Base-by-base conservation (phyloP, 495 filamentous ascomycete genomes). In the Trichoderma gamsii region DNA sequence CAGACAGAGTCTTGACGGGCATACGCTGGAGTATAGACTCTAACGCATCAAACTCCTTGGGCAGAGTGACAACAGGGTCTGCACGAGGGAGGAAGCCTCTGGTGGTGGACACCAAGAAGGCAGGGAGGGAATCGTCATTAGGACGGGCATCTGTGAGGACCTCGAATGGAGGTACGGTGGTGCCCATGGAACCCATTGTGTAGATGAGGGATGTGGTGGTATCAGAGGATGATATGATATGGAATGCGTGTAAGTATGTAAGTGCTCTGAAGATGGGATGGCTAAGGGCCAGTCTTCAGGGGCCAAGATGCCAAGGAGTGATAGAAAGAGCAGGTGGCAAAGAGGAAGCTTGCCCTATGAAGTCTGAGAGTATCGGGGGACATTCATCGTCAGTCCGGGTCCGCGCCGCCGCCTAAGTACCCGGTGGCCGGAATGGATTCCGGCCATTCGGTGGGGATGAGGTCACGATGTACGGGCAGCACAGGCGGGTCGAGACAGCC, bases 31-130 rank as follows among this genome's bases (percentile, higher is more conserved):
- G 84, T 49, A 97, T 78, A 25, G 85, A 86, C 71, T 89, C 83
- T 43, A 96, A 80, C 16, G 83, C 75, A 51, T 83, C 78, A 76
- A 97, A 97, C 73, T 87, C 88, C 16, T 81, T 65, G 9, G 93
- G 92, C 12, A 90, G 83, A 3, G 77, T 67, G 25, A 82, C 74
- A 71, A 89, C 74, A 51, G 89, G 89, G 67, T 90, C 82, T 75
- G 81, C 80, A 2, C 88, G 82, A 1, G 89, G 88, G 51, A 91
- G 81, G 78, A 97, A 97, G 66, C 93, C 93, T 51, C 90, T 84
- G 0, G 88, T 86, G 3, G 87, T 92, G 63, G 92, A 94, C 70
- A 96, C 91, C 80, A 93, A 93, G 83, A 97, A 97, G 64, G 91
- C 87, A 41, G 90, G 89, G 25, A 95, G 81, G 65, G 80, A 79